These are phyloP conservation scores for Boletus edulis DNA, from an alignment of 768 basidiomycete genomes.

Conservation along the genomic window DNA sequence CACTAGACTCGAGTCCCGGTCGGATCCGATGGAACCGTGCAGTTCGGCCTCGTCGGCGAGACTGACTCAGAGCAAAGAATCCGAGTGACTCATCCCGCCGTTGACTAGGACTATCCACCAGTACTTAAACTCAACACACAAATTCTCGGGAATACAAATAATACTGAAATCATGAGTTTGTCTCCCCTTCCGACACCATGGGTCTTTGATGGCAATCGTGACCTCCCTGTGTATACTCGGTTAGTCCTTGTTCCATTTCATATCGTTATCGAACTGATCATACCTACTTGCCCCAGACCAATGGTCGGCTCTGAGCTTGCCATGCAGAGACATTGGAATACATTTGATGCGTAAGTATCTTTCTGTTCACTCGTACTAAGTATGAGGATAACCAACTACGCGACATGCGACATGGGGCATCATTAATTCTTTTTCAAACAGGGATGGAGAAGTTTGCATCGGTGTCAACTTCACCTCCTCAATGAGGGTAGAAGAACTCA, in stretches of 20 bases:
- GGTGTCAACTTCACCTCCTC: constrained; percentile 16
- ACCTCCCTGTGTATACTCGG: constrained; percentile 17
- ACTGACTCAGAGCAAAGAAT: too few species aligned
- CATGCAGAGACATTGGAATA: constrained; percentile 10
- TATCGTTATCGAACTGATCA: neutral
- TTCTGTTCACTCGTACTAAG: neutral
- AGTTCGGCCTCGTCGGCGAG: too few species aligned
- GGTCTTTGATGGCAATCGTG: constrained; percentile 6
- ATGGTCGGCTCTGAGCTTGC: constrained; percentile 17
- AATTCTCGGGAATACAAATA: too few species aligned
- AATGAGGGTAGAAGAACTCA: constrained; percentile 3
- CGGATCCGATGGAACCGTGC: too few species aligned
- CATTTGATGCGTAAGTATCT: constrained; percentile 12
- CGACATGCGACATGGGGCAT: too few species aligned
- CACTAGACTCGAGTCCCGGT: too few species aligned
- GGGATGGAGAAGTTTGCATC: constrained; percentile 18
- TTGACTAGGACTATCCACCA: too few species aligned
- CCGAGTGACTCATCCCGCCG: too few species aligned
- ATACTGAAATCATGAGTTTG: too few species aligned
- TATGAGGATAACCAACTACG: neutral
- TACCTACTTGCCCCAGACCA: neutral
- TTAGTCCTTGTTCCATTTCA: neutral
- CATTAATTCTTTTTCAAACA: neutral
- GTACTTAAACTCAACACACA: too few species aligned
- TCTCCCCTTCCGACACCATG: neutral